A percentile compares a stretch with the other conserved stretches of the same genome.
These are phyloP conservation scores for Paracamarosporium sp. DNA, from an alignment of 2,329 filamentous ascomycete genomes.

Conservation along the genomic window DNA sequence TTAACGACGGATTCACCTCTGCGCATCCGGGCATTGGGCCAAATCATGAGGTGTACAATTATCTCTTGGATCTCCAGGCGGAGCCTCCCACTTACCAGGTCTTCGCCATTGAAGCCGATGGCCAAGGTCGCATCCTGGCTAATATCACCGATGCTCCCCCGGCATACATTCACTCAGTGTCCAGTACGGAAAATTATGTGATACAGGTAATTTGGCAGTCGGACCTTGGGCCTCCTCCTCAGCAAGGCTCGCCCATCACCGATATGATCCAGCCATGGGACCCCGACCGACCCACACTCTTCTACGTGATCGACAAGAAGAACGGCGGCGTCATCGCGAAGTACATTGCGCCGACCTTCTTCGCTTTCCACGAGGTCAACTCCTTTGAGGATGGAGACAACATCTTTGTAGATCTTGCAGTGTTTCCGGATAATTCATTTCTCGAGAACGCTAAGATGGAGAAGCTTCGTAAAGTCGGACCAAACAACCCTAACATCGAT, in stretches of 20 bases:
- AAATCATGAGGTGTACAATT: constrained; percentile 12
- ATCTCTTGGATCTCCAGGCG: constrained; percentile 8
- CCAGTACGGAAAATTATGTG: constrained; percentile 12
- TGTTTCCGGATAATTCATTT: constrained; percentile 1
- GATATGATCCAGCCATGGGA: constrained; percentile 13
- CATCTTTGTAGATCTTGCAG: constrained; percentile 9
- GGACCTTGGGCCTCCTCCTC: neutral
- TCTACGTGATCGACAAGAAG: constrained; percentile 14
- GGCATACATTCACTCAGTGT: constrained; percentile 11
- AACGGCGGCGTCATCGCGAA: constrained; percentile 8
- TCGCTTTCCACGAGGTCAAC: constrained; percentile 16
- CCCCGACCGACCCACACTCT: constrained; percentile 2
- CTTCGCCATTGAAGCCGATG: constrained; percentile 11
- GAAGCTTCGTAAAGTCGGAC: constrained; percentile 2
- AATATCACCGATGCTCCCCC: constrained; percentile 12
- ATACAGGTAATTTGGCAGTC: constrained; percentile 11
- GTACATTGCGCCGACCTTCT: constrained; percentile 11
- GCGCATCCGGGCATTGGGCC: constrained; percentile 11
- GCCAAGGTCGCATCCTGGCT: constrained; percentile 7
- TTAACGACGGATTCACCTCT: neutral
- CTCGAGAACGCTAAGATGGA: neutral
- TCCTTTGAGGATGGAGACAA: constrained; percentile 11
- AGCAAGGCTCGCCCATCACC: neutral
- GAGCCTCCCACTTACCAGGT: constrained; percentile 6
- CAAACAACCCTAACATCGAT: neutral